Evolutionary conservation across 2,329 filamentous ascomycete genomes (phyloP).

Genomic region (Whalleya microplaca): DNA sequence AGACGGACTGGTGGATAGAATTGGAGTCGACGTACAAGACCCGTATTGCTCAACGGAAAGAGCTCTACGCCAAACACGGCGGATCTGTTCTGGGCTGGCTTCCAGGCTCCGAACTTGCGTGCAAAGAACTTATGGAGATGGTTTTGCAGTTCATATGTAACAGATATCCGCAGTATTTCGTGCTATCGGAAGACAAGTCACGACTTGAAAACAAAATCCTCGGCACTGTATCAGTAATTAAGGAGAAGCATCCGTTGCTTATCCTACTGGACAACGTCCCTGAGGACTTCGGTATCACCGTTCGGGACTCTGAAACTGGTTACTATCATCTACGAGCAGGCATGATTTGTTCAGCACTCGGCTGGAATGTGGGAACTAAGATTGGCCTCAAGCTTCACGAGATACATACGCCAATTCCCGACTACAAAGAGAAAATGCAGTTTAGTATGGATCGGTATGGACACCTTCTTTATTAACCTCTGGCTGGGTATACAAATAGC

Average conservation of each 20-base stretch:
- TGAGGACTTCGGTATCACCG: conserved; percentile 80
- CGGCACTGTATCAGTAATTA: conserved; percentile 62
- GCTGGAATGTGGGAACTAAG: conserved; percentile 78
- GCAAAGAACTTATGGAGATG: conserved; percentile 90
- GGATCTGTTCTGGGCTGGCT: conserved; percentile 67
- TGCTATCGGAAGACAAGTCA: conserved; percentile 55
- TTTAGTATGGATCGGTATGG: conserved; percentile 81
- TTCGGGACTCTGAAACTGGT: conserved; percentile 72
- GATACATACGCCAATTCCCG: conserved; percentile 76
- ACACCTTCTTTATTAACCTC: neutral
- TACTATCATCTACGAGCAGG: conserved; percentile 76
- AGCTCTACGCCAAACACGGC: conserved; percentile 66
- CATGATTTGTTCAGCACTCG: conserved; percentile 76
- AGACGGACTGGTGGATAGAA: conserved; percentile 88
- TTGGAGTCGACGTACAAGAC: conserved; percentile 73
- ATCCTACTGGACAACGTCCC: conserved; percentile 78
- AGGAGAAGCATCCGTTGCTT: conserved; percentile 64
- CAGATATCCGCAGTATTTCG: conserved; percentile 78
- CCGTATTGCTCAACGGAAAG: conserved; percentile 70
- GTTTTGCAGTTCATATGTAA: conserved; percentile 76
- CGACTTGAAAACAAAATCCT: conserved; percentile 73
- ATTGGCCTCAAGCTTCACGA: conserved; percentile 70
- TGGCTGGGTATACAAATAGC: neutral
- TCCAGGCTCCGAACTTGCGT: conserved; percentile 77
- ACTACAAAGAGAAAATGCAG: conserved; percentile 86